Evolutionary conservation across 768 basidiomycete genomes (phyloP), one percentile per base, ranked within the genome.

Genomic region (Kwoniella botswanensis): DNA sequence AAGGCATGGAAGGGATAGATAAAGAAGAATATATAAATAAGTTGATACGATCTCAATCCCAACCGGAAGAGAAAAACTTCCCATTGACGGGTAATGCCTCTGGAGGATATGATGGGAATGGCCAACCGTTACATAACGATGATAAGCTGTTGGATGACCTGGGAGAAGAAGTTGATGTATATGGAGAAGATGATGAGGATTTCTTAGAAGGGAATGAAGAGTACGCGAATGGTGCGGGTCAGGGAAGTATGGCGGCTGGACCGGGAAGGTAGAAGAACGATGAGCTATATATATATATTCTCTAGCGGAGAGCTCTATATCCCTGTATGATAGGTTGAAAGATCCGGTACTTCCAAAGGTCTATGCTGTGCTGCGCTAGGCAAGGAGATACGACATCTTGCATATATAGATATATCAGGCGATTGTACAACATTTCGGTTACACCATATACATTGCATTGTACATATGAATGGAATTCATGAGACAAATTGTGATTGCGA

Each of bases 161-260:
- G 26, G 74, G 77, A 10, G 77, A 77, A 65, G 68, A 68, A 55
- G 72, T 78, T 21, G 77, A 78, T 68, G 74, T 65, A 24, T 74
- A 46, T 57, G 77, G 75, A 5, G 79, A 80, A 62, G 76, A 78
- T 55, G 76, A 78, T 65, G 79, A 78, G 63, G 42, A 66, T 26
- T 80, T 67, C 46, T 60, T 70, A 52, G 79, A 80, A 64, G 79
- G 77, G 9, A 77, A 74, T 64, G 77, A 75, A 21, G 79, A 80
- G 21, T 71, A 76, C 71, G 65, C 18, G 5, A 67, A 66, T 44
- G 67, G 66, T 13, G 52, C 41, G 4, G 74, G 65, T 43, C 41
- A 41, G 29, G 73, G 52, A 13, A 63, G 46, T 29, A 7, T 65
- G 60, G 72, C 50, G 22, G 72, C 68, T 44, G 72, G 65, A 13